These are phyloP conservation scores for Cryptosporidium sp. DNA, from an alignment of 169 alveolate genomes.

Conservation along the genomic window DNA sequence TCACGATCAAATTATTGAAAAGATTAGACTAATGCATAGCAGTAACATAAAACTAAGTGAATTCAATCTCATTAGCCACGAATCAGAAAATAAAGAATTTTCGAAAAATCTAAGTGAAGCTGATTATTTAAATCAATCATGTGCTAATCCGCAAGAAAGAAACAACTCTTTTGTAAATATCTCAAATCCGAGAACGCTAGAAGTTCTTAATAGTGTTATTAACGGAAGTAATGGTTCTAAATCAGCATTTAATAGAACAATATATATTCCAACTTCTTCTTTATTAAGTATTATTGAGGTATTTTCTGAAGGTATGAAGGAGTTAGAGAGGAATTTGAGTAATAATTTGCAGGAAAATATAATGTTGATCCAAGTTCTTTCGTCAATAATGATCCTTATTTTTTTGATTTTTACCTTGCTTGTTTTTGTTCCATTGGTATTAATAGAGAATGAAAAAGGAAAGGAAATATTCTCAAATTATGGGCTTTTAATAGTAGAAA, in stretches of 20 bases:
- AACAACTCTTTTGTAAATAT: background rate
- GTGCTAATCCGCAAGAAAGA: background rate
- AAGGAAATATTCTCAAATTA: conserved; percentile 7
- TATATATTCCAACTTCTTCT: conserved; percentile 63
- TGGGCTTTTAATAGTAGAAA: conserved; percentile 24
- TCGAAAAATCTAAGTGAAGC: too few species aligned
- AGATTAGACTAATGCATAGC: background rate
- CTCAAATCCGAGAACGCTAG: background rate
- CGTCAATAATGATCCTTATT: conserved; percentile 2
- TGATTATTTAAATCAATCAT: background rate
- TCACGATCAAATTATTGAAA: background rate
- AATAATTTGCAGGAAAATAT: background rate
- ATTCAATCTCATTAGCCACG: background rate
- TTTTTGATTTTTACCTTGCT: background rate
- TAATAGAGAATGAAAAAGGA: conserved; percentile 34
- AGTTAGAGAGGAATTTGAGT: conserved; percentile 33
- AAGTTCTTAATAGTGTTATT: background rate
- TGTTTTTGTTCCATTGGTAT: conserved; percentile 23
- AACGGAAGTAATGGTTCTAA: background rate
- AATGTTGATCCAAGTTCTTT: background rate
- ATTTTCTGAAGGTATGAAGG: conserved; percentile 60
- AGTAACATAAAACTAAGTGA: background rate
- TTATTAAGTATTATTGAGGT: conserved; percentile 43
- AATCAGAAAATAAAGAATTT: background rate
- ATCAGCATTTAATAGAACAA: conserved; percentile 40